Base-by-base conservation (phyloP, 78 protist species). In the Creolimax fragrantissima region DNA sequence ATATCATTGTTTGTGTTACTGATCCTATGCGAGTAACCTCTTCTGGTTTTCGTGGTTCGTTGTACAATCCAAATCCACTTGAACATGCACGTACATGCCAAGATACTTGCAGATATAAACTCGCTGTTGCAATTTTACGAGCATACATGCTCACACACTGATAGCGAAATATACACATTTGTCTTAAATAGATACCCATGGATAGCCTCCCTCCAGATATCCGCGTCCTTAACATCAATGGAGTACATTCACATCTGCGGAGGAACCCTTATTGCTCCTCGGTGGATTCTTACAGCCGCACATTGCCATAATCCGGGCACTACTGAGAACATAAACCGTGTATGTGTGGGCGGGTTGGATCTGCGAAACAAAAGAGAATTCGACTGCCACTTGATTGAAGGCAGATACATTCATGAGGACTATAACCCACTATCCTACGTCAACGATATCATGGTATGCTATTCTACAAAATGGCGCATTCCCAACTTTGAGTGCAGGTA, bases 201-300 rank as follows among this genome's bases (percentile, higher is more conserved):
- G 74, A 58, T 58, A 32, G 74, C 39, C 24, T 58, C 74, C 24
- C 74, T 58, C 39, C 74, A 58, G 24, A 17, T 58, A 24, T 17
- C 74, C 11, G 74, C 11, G 74, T 58, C 74, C 24, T 17, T 58
- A 17, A 24, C 11, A 17, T 17, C 74, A 17, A 58, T 24, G 41
- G 86, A 83, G 5, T 83, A 83, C 86, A 39, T 17, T 41, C 86
- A 83, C 86, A 83, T 83, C 42, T 83, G 86, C 37, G 86, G 86
- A 32, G 86, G 86, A 5, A 5, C 86, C 6, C 86, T 83, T 5
- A 83, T 83, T 1, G 86, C 86, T 39, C 86, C 86, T 6, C 35
- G 37, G 6, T 83, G 86, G 86, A 41, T 83, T 11, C 86, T 83
- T 17, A 83, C 86, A 6, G 86, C 86, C 17, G 86, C 86, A 5